Percentiles rank a stretch among this genome's conserved stretches.
phyloP scores from a whole-genome alignment of 1,284 basidiomycete species.

The Cryptococcus sp. region DNA sequence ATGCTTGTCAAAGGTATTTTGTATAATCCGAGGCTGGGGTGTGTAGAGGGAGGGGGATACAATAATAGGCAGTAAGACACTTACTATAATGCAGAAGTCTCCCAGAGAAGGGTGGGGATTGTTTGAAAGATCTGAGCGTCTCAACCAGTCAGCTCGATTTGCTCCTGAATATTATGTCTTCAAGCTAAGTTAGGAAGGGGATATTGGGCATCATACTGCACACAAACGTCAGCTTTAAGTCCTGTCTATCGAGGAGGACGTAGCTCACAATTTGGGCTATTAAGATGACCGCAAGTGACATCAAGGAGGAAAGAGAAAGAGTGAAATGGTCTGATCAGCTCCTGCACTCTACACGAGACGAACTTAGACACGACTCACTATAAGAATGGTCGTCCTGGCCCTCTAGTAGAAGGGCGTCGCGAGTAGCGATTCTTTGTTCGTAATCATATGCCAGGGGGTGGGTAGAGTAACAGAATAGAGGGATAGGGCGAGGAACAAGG shows the following conservation, averaged over 20 bases:
- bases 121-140: too few species aligned
- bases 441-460: conserved; percentile 39
- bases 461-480: neutral
- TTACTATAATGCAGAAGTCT: neutral
- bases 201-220: conserved; percentile 30
- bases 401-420: conserved; percentile 36
- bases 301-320: conserved; percentile 2
- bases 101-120: too few species aligned
- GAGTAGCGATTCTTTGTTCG: conserved; percentile 53
- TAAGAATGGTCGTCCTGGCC: conserved; percentile 50
- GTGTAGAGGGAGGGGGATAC: neutral
- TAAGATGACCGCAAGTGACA: neutral
- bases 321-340: neutral
- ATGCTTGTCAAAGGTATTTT: conserved; percentile 51
- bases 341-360: neutral
- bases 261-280: conserved; percentile 44
- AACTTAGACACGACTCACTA: conserved; percentile 28
- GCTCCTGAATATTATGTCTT: neutral
- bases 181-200: neutral
- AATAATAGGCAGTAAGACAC: neutral
- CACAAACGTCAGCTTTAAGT: conserved; percentile 8
- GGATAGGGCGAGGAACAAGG: neutral
- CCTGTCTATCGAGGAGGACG: too few species aligned
- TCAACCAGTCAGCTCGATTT: too few species aligned
- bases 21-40: conserved; percentile 42